Evolutionary conservation across 2,329 filamentous ascomycete species (phyloP), one percentile per base, ranked within the genome.

Genomic region (Drechslera avenae): DNA sequence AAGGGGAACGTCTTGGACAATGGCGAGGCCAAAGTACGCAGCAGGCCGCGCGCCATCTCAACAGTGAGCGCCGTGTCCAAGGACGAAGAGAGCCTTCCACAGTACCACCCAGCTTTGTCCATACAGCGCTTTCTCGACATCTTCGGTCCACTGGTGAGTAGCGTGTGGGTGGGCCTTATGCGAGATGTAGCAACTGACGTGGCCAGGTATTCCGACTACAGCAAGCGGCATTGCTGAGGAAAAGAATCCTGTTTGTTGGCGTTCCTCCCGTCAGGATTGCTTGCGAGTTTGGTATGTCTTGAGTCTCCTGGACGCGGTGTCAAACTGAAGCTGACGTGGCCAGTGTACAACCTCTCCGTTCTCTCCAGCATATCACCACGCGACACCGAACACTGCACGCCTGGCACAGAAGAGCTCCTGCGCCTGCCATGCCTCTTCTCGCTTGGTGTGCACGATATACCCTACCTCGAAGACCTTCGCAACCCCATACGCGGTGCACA

Each of bases 291-390:
- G 91, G 92, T 96, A 79, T 32, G 75, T 7, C 17, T 12, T n/a
- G n/a, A 2, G 1, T 17, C 4, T 30, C 18, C 14, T 17, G 33
- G 31, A 4, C 10, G 12, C 21, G 12, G 8, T 21, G 17, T 9
- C 14, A 23, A 10, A 18, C 1, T 35, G 13, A 39, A 17, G 42
- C 64, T 56, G 18, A 54, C 30, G 12, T 23, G 5, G 16, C 14
- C 57, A 93, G 94, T 97, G 56, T 99, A 97, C 75, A 86, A 94
- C 71, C 83, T 97, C 43, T 97, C 93, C n/a, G 83, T 97, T 46
- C 80, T 99, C 28, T 91, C 92, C 36, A 96, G 91, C 62, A 87
- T 97, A 35, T 91, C 94, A 21, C 81, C 87, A 31, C 85, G 88
- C 23, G 82, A 91, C 35, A 80, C 83, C 50, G 85, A 91, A 43